Evolutionary conservation across 768 basidiomycete species (phyloP).

Genomic region (Pleurotus eryngii): DNA sequence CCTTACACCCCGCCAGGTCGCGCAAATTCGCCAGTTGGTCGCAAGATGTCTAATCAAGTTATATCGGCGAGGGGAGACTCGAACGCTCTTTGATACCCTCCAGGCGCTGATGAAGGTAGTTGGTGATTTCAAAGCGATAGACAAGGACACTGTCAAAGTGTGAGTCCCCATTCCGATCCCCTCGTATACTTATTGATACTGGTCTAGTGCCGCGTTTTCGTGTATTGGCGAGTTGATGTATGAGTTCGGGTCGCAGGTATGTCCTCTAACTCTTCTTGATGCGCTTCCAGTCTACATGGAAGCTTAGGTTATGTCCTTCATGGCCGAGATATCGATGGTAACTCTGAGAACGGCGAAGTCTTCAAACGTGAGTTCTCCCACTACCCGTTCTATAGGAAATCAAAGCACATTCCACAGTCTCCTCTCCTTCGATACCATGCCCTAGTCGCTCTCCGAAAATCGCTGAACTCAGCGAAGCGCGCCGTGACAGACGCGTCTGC

Average conservation of each 20-base stretch:
- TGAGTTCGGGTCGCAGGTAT: slow-evolving; percentile 77
- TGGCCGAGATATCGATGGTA: slow-evolving; percentile 74
- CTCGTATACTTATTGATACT: slow-evolving; percentile 2
- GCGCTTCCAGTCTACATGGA: not conserved
- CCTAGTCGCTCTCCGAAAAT: slow-evolving; percentile 69
- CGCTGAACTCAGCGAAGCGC: slow-evolving; percentile 75
- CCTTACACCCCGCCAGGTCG: slow-evolving; percentile 82
- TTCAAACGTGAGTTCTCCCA: slow-evolving; percentile 48
- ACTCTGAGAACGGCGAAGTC: slow-evolving; percentile 69
- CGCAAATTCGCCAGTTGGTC: slow-evolving; percentile 71
- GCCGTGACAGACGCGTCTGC: slow-evolving; percentile 75
- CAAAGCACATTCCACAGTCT: slow-evolving; percentile 41
- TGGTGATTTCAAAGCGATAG: slow-evolving; percentile 63
- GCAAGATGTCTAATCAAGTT: slow-evolving; percentile 73
- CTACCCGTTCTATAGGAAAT: slow-evolving; percentile 7
- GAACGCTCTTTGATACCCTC: slow-evolving; percentile 83
- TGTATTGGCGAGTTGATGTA: slow-evolving; percentile 89
- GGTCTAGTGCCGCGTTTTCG: slow-evolving; percentile 72
- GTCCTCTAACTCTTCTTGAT: slow-evolving; percentile 18
- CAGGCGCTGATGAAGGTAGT: slow-evolving; percentile 74
- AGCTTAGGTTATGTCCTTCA: slow-evolving; percentile 88
- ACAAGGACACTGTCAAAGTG: slow-evolving; percentile 67
- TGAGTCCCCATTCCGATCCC: slow-evolving; percentile 31
- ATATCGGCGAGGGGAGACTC: slow-evolving; percentile 79
- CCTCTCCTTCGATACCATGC: slow-evolving; percentile 83